Percentiles rank a stretch among this genome's conserved stretches.
phyloP scores from a whole-genome alignment of 257 asterid species.

The Schizonepeta tenuifolia region DNA sequence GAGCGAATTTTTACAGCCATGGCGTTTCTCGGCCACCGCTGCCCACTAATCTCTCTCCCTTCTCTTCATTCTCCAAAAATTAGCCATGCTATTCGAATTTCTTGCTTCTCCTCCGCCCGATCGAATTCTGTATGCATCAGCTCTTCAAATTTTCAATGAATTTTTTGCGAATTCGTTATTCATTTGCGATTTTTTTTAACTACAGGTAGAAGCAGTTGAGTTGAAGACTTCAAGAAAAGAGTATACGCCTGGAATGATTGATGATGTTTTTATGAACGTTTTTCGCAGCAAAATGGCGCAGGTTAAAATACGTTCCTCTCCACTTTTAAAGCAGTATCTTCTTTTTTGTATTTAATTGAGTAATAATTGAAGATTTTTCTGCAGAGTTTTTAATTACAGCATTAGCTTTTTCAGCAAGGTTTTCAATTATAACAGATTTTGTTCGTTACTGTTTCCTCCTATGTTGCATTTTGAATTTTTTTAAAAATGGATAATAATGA shows the following conservation, averaged over 20 bases:
- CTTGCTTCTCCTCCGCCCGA: constrained; percentile 45
- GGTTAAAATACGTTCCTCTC: constrained; percentile 38
- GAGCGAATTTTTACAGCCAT: constrained; percentile 32
- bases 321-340: neutral
- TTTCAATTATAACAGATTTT: neutral
- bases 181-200: neutral
- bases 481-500: neutral
- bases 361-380: neutral
- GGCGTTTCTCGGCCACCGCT: constrained; percentile 45
- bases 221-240: constrained; percentile 39
- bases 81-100: constrained; percentile 32
- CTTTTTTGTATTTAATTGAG: neutral
- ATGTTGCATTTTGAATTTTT: neutral
- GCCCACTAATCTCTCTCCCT: constrained; percentile 39
- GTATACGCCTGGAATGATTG: constrained; percentile 57
- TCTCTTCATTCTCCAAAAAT: constrained; percentile 33
- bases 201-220: constrained; percentile 45
- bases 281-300: constrained; percentile 80
- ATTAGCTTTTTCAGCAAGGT: neutral
- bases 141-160: neutral
- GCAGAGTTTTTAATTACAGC: neutral
- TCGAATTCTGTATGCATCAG: constrained; percentile 39
- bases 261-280: constrained; percentile 56
- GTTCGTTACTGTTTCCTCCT: neutral
- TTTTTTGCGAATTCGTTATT: neutral